Conservation (phyloP, 371 early-diverging fungal genomes). For the Zopfochytrium polystomum region DNA sequence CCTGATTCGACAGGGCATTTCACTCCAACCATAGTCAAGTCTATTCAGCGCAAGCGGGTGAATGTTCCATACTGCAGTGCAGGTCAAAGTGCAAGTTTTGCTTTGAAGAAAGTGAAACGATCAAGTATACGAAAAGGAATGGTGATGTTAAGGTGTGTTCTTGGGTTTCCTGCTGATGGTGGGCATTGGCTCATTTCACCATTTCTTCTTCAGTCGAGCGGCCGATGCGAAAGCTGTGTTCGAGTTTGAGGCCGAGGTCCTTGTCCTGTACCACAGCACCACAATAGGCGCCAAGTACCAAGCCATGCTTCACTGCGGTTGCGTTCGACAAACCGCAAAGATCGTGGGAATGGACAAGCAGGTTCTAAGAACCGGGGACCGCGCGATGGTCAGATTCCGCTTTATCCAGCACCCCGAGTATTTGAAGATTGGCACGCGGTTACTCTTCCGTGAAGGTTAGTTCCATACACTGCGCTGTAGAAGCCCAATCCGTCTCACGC, state of each 20-base stretch:
- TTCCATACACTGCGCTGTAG: neutral
- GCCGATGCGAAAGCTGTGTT: slow-evolving; percentile 61
- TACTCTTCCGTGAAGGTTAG: slow-evolving; percentile 51
- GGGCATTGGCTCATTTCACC: too few relatives aligned
- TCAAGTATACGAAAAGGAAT: slow-evolving; percentile 82
- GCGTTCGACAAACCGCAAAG: slow-evolving; percentile 84
- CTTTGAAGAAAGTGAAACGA: slow-evolving; percentile 78
- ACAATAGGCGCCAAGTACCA: slow-evolving; percentile 87
- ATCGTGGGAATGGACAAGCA: slow-evolving; percentile 70
- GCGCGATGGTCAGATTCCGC: slow-evolving; percentile 66
- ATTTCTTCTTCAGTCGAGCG: slow-evolving; percentile 35
- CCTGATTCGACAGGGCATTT: slow-evolving; percentile 83
- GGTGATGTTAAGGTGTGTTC: slow-evolving; percentile 68
- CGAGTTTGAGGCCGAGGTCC: slow-evolving; percentile 86
- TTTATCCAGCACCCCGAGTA: slow-evolving; percentile 86
- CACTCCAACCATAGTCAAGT: slow-evolving; percentile 69
- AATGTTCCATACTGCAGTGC: slow-evolving; percentile 72
- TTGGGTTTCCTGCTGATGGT: too few relatives aligned
- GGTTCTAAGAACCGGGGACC: slow-evolving; percentile 83
- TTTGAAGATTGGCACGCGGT: slow-evolving; percentile 65
- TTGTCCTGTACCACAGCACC: slow-evolving; percentile 85
- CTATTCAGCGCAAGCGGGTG: slow-evolving; percentile 85
- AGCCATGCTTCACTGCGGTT: slow-evolving; percentile 91
- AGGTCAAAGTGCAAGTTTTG: slow-evolving; percentile 84
- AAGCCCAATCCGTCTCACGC: neutral